Conservation (phyloP, 495 filamentous ascomycete species). For the Penicillium fimorum region DNA sequence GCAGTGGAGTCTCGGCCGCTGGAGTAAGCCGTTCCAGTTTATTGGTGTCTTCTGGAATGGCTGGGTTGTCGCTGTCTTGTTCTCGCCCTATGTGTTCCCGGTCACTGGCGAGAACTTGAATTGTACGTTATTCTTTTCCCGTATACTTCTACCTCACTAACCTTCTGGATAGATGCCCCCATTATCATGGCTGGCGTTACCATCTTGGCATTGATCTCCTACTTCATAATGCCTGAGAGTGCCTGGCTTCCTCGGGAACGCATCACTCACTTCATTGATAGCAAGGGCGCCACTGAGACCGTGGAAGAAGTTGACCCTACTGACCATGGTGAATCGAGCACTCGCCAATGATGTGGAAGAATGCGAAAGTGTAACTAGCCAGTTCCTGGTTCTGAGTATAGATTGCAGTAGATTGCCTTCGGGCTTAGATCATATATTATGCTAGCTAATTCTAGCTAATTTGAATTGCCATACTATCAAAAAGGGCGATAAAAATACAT, state of each 20-base stretch:
- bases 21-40: conserved; percentile 49
- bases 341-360: conserved; percentile 16
- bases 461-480: background rate
- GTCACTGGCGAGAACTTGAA: conserved; percentile 47
- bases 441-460: background rate
- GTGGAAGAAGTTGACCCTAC: conserved; percentile 26
- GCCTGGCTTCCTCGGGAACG: conserved; percentile 45
- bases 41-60: conserved; percentile 51
- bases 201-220: conserved; percentile 46
- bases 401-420: background rate
- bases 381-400: background rate
- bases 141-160: conserved; percentile 3
- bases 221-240: conserved; percentile 49
- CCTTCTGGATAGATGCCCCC: conserved; percentile 37
- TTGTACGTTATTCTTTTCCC: conserved; percentile 30
- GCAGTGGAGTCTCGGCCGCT: conserved; percentile 43
- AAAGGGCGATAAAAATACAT: no score
- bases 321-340: conserved; percentile 11
- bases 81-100: conserved; percentile 47
- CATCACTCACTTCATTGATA: conserved; percentile 47
- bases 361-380: background rate
- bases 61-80: conserved; percentile 50
- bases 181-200: conserved; percentile 52
- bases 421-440: background rate
- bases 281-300: conserved; percentile 37